Conservation (phyloP, 2,329 filamentous ascomycete genomes). For the Lizonia empirigonia region DNA sequence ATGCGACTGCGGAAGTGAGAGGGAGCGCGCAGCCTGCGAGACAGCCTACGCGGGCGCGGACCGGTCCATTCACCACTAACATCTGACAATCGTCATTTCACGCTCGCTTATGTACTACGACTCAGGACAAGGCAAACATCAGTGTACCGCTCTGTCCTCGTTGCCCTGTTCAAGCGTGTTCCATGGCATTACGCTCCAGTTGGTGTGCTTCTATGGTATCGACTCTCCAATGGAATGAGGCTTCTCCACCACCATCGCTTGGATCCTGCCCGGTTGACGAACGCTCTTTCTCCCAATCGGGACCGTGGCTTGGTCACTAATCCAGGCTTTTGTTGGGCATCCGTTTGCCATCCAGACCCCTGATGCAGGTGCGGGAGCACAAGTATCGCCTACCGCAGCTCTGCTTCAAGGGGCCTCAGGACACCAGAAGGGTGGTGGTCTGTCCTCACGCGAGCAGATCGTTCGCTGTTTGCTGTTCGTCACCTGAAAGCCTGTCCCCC, state of each 20-base stretch:
- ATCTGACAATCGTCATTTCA: constrained; percentile 2
- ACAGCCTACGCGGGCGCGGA: constrained; percentile 21
- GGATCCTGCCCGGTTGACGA: constrained; percentile 15
- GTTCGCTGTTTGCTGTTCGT: constrained; percentile 20
- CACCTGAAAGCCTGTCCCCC: background rate
- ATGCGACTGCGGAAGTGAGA: constrained; percentile 10
- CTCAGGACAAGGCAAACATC: constrained; percentile 24
- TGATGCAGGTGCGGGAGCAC: constrained; percentile 36
- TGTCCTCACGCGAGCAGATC: constrained; percentile 14
- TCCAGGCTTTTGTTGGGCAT: constrained; percentile 17
- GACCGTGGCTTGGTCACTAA: constrained; percentile 26
- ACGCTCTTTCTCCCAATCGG: constrained; percentile 26
- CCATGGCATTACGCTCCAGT: constrained; percentile 31
- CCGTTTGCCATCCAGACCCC: constrained; percentile 19
- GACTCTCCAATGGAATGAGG: constrained; percentile 29
- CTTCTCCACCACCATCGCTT: constrained; percentile 22
- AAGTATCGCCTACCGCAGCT: constrained; percentile 20
- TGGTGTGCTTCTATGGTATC: constrained; percentile 23
- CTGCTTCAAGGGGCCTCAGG: constrained; percentile 22
- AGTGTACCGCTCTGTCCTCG: constrained; percentile 34
- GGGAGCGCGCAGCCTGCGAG: constrained; percentile 19
- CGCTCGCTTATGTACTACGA: constrained; percentile 19
- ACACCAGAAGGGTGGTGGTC: constrained; percentile 9
- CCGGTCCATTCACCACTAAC: constrained; percentile 16
- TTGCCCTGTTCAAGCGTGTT: constrained; percentile 24